These are phyloP conservation scores for Globisporangium emineosum DNA, from an alignment of 352 stramenopile genomes.

Conservation along the genomic window DNA sequence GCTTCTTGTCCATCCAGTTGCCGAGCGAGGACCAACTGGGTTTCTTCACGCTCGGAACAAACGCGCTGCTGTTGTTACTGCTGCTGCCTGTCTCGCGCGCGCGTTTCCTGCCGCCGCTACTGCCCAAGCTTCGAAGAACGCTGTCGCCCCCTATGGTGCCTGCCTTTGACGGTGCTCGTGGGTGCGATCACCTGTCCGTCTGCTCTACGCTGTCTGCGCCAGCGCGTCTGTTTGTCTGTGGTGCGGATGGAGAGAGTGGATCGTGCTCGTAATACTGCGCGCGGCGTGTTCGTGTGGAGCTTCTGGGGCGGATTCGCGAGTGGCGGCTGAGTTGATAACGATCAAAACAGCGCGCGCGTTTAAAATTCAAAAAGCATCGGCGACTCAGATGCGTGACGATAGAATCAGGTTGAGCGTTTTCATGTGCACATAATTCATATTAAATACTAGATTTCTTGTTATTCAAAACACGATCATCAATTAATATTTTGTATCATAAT, in stretches of 20 bases:
- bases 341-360: constrained; percentile 8
- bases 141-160: constrained; percentile 13
- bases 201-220: background rate
- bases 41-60: constrained; percentile 27
- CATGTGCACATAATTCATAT: no score
- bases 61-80: constrained; percentile 1
- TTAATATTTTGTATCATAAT: background rate
- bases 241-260: background rate
- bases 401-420: background rate
- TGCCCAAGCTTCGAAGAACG: constrained; percentile 5
- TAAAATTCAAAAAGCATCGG: constrained; percentile 12
- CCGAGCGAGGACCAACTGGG: constrained; percentile 14
- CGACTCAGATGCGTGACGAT: background rate
- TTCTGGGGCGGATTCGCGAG: constrained; percentile 9
- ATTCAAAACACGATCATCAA: background rate
- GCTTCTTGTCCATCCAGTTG: constrained; percentile 12
- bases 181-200: background rate
- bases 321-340: background rate
- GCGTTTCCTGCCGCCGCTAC: constrained; percentile 30
- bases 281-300: background rate
- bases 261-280: background rate
- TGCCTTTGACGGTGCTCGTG: background rate
- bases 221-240: background rate
- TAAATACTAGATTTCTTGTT: no score
- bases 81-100: constrained; percentile 24